Evolutionary conservation across 441 rosid genomes (phyloP), one percentile per base, ranked within the genome.

Genomic region (Erysimum cheiri): DNA sequence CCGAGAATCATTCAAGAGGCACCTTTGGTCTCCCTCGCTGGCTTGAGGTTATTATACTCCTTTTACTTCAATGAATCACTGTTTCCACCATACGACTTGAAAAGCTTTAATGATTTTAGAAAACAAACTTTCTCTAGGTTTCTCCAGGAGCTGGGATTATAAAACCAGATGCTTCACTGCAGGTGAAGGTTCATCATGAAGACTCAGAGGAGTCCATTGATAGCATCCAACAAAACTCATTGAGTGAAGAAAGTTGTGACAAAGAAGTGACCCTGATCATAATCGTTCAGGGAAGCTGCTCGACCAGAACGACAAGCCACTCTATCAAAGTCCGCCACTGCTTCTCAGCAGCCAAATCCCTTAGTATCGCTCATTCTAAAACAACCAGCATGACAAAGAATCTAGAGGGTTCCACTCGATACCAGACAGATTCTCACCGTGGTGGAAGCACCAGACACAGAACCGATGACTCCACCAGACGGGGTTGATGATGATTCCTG

Each of bases 21-120:
- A 83, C 83, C 67, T 78, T 68, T 4, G 98, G 92, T 72, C 85
- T 90, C 54, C 99, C 99, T 33, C 77, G 93, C 24, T 95, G 99
- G 99, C 95, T 95, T 33, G 97, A 95, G 98, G 99, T 92, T 72
- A 77, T 17, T 29, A 52, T 53, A 55, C 28, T 63, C 47, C 44
- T 40, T 13, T 17, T 48, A 53, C 12, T 36, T 37, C 47, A 46
- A 55, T 2, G 49, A 33, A 22, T 44, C 2, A 0, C 17, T 32
- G 50, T 32, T 46, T 24, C 11, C 3, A 1, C 15, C 46, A 12
- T 36, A 46, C 17, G 7, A 4, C 17, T 59, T 60, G 44, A 43
- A 58, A 53, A 35, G 32, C 44, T 36, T 35, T 46, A 46, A 54
- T 61, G 53, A 44, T 43, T 41, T 5, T 1, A 33, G 22, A 43